A percentile compares a stretch with the other conserved stretches of the same genome.
phyloP scores from a whole-genome alignment of 2,329 filamentous ascomycete species.

The Arthrinium phaeospermum region DNA sequence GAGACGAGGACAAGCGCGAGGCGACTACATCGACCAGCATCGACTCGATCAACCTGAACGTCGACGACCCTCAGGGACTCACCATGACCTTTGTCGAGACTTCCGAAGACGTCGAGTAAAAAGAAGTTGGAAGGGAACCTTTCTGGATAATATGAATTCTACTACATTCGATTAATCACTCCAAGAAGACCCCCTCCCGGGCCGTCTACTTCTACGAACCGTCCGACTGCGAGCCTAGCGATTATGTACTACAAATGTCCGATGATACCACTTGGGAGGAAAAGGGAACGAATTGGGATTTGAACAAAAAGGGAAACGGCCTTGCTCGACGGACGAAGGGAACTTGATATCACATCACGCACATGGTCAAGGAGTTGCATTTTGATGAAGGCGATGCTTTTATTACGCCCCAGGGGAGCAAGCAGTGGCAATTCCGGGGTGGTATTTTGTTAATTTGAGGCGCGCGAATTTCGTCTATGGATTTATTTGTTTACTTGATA shows the following conservation, averaged over 20 bases:
- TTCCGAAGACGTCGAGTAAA: conserved; percentile 36
- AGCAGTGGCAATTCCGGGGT: conserved; percentile 17
- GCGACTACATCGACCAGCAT: conserved; percentile 35
- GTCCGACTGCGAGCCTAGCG: conserved; percentile 5
- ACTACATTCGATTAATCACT: conserved; percentile 18
- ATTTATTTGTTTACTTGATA: background rate
- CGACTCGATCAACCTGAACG: conserved; percentile 52
- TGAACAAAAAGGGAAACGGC: conserved; percentile 5
- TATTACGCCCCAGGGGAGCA: background rate
- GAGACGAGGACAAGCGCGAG: conserved; percentile 32
- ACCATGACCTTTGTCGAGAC: conserved; percentile 55
- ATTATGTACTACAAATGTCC: background rate
- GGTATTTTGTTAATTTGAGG: conserved; percentile 14
- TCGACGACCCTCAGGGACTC: conserved; percentile 49
- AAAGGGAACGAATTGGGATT: background rate
- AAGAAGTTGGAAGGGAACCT: background rate
- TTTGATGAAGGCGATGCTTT: background rate
- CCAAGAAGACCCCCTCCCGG: conserved; percentile 6
- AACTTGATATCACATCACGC: conserved; percentile 1
- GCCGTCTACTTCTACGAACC: background rate
- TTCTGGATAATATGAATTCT: conserved; percentile 17
- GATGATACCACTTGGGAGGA: conserved; percentile 13
- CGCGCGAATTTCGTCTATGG: background rate
- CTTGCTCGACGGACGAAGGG: background rate
- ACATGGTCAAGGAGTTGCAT: conserved; percentile 11